Conservation (phyloP, 2,329 filamentous ascomycete species). For the Trichoderma brevicompactum region DNA sequence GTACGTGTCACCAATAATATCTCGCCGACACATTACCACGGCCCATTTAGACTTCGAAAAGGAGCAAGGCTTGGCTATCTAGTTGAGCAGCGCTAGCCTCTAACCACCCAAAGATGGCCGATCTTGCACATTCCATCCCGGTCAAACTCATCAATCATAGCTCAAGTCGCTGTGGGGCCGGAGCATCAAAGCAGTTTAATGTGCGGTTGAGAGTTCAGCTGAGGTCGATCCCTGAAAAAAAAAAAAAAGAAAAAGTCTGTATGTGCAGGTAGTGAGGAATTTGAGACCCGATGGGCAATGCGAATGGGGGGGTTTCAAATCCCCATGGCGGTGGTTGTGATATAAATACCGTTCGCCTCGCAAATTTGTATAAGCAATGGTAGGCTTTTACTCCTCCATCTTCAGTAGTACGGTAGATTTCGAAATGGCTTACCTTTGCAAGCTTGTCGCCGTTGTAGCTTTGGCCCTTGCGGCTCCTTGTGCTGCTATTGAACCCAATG, state of each 20-base stretch:
- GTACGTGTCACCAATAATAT: neutral
- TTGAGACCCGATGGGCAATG: neutral
- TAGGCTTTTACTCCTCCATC: neutral
- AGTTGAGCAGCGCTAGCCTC: neutral
- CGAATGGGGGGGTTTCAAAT: neutral
- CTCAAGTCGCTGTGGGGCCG: neutral
- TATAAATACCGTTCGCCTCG: neutral
- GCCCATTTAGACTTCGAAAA: neutral
- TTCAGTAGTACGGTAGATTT: neutral
- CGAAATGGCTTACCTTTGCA: constrained; percentile 24
- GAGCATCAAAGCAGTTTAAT: neutral
- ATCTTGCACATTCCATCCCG: constrained; percentile 13
- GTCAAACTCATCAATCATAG: constrained; percentile 5
- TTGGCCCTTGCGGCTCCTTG: neutral
- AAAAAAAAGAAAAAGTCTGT: neutral
- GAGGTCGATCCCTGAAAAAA: neutral
- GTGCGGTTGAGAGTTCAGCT: neutral
- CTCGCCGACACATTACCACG: neutral
- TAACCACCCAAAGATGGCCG: neutral
- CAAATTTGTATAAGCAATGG: neutral
- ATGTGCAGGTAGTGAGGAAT: neutral
- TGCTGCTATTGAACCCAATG: constrained; percentile 30
- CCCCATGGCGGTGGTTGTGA: neutral
- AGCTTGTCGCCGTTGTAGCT: constrained; percentile 13
- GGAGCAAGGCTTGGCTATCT: neutral